These are phyloP conservation scores for Boehmeria nivea DNA, from an alignment of 306 rosid species.

Conservation along the genomic window DNA sequence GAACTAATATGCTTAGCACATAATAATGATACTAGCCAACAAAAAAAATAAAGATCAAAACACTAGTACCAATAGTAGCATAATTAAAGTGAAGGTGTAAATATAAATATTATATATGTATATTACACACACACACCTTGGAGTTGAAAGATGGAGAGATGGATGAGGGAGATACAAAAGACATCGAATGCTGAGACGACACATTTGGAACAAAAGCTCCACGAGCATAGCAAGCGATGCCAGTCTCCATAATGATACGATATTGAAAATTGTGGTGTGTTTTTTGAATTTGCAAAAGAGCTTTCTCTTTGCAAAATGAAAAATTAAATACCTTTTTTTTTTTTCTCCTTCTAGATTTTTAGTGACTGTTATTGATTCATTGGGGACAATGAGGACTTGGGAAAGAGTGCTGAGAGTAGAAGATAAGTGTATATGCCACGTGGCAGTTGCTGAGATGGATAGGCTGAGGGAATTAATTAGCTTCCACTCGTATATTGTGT, in stretches of 20 bases:
- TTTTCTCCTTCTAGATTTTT: background rate
- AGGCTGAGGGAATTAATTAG: constrained; percentile 10
- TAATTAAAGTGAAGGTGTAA: too few relatives aligned
- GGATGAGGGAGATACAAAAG: constrained; percentile 24
- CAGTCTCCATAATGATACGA: constrained; percentile 20
- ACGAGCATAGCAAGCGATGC: constrained; percentile 21
- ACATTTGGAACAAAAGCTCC: constrained; percentile 22
- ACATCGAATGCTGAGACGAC: constrained; percentile 29
- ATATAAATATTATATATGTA: too few relatives aligned
- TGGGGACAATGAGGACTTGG: too few relatives aligned
- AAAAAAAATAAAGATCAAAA: too few relatives aligned
- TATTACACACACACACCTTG: constrained; percentile 15
- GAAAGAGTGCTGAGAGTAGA: constrained; percentile 9
- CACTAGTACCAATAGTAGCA: too few relatives aligned
- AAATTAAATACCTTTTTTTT: too few relatives aligned
- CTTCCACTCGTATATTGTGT: constrained; percentile 28
- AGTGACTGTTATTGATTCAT: constrained; percentile 2
- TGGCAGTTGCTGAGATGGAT: constrained; percentile 7
- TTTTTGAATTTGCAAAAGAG: background rate
- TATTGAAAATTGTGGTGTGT: too few relatives aligned
- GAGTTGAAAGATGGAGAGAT: constrained; percentile 34
- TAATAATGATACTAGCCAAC: too few relatives aligned
- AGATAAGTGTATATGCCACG: constrained; percentile 20
- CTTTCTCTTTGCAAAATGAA: background rate
- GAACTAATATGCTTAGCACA: too few relatives aligned